Evolutionary conservation across 495 filamentous ascomycete genomes (phyloP).

Genomic region (Lichina pygmaea): DNA sequence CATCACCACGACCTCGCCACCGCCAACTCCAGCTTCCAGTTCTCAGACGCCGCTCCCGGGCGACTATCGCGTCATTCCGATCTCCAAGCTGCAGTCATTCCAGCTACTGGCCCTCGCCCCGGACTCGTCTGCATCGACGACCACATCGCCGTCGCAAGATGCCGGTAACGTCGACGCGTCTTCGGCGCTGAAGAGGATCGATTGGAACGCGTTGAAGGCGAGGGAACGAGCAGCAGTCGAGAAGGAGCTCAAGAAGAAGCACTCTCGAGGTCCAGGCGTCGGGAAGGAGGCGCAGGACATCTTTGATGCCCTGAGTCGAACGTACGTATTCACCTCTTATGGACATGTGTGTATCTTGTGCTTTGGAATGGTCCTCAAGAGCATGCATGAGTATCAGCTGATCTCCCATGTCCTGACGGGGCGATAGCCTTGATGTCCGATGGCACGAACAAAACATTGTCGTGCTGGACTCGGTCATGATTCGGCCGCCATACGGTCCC

Average conservation of each 20-base stretch:
- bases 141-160: not conserved
- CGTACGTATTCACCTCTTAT: too few species aligned
- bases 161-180: not conserved
- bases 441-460: conserved; percentile 4
- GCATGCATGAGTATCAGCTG: not conserved
- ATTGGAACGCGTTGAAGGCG: conserved; percentile 1
- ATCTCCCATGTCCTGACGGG: not conserved
- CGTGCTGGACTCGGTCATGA: conserved; percentile 4
- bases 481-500: conserved; percentile 2
- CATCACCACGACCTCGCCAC: conserved; percentile 3
- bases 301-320: conserved; percentile 4
- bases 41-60: not conserved
- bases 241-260: conserved; percentile 1
- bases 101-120: conserved; percentile 1
- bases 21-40: conserved; percentile 1
- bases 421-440: conserved; percentile 2
- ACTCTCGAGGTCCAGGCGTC: conserved; percentile 2
- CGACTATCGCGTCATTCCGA: conserved; percentile 4
- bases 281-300: conserved; percentile 4
- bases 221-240: conserved; percentile 3
- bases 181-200: not conserved
- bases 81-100: conserved; percentile 1
- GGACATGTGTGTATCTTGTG: not conserved
- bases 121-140: not conserved
- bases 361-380: too few species aligned